Percentiles rank a stretch among this genome's conserved stretches.
Conservation (phyloP, 768 basidiomycete genomes). For the Boletus pseudo-olivaceus region DNA sequence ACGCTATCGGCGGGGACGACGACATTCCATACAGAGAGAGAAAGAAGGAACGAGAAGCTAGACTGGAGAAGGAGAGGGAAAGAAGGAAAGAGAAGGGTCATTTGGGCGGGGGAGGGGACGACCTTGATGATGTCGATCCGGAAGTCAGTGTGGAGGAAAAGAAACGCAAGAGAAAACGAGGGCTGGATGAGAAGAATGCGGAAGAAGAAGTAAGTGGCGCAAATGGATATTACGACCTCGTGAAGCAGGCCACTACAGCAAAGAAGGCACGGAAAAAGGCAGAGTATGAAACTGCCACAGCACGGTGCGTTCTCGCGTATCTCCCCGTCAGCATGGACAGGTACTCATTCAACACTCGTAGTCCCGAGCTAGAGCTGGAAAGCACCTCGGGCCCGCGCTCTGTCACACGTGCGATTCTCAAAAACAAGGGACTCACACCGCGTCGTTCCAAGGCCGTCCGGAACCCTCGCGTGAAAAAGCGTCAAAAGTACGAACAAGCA, state of each 20-base stretch:
- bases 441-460: conserved; percentile 84
- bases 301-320: conserved; percentile 43
- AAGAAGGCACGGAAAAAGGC: conserved; percentile 78
- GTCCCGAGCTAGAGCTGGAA: conserved; percentile 35
- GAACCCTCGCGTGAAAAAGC: conserved; percentile 98
- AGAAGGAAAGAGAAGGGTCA: conserved; percentile 30
- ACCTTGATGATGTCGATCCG: conserved; percentile 59
- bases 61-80: conserved; percentile 46
- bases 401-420: conserved; percentile 85
- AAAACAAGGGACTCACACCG: conserved; percentile 93
- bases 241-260: conserved; percentile 68
- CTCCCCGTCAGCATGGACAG: conserved; percentile 6
- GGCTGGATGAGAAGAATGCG: conserved; percentile 37
- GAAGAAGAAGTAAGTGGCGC: conserved; percentile 46
- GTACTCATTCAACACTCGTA: conserved; percentile 11
- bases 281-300: conserved; percentile 68
- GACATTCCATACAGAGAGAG: conserved; percentile 88
- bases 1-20: conserved; percentile 84
- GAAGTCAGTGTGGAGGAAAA: conserved; percentile 32
- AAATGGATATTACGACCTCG: conserved; percentile 88
- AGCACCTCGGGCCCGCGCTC: conserved; percentile 73
- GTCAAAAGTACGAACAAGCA: conserved; percentile 89
- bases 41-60: conserved; percentile 57
- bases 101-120: conserved; percentile 55
- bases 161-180: conserved; percentile 39